A percentile compares a stretch with the other conserved stretches of the same genome.
Conservation (phyloP, 2,329 filamentous ascomycete species). For the Phoma sp. region DNA sequence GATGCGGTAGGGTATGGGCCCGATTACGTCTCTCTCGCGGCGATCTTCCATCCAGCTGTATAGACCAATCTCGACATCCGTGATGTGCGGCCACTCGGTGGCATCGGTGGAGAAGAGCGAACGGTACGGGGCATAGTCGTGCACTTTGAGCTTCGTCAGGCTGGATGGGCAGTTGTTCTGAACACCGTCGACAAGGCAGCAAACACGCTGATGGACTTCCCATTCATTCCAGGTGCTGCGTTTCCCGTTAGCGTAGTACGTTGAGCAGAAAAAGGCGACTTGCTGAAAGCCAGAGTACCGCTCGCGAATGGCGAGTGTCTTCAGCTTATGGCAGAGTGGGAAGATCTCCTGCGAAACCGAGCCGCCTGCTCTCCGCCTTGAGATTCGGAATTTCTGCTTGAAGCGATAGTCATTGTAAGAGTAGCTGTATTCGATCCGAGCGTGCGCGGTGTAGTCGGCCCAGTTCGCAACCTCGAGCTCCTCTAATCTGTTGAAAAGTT, state of each 20-base stretch:
- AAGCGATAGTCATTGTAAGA: conserved; percentile 47
- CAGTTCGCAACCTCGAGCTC: conserved; percentile 47
- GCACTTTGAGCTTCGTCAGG: conserved; percentile 41
- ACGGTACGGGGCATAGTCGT: conserved; percentile 45
- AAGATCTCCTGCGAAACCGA: conserved; percentile 44
- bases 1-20: conserved; percentile 42
- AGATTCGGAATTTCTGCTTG: conserved; percentile 44
- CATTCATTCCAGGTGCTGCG: conserved; percentile 45
- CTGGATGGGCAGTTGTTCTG: conserved; percentile 38
- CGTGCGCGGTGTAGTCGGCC: conserved; percentile 46
- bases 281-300: conserved; percentile 42
- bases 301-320: conserved; percentile 44
- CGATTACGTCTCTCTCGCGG: conserved; percentile 42
- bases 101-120: conserved; percentile 44
- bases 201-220: conserved; percentile 47
- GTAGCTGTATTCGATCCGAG: conserved; percentile 47
- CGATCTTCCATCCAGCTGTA: conserved; percentile 47
- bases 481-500: conserved; percentile 39
- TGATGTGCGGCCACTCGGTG: conserved; percentile 39
- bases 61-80: conserved; percentile 41
- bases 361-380: conserved; percentile 42
- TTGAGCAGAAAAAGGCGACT: not conserved
- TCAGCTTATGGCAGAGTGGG: conserved; percentile 38
- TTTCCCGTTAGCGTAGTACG: conserved; percentile 11
- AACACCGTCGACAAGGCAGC: conserved; percentile 44